Evolutionary conservation across 805 yeast species (phyloP), one percentile per base, ranked within the genome.

Genomic region (Zygoascus flipseniorum): DNA sequence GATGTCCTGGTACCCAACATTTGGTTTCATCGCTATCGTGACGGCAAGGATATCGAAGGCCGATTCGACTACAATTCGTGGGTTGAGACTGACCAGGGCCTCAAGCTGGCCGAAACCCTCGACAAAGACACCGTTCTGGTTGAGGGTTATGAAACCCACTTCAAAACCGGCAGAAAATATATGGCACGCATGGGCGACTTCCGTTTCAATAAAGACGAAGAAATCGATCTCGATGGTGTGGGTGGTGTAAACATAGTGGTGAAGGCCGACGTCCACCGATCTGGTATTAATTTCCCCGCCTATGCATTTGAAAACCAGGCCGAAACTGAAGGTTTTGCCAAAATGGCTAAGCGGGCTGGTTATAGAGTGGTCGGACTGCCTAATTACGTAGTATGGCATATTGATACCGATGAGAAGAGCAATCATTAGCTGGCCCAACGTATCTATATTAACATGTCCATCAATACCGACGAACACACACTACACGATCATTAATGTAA

Each of bases 211-310:
- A 79, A 78, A 5, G 66, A 81, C 56, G 77, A 83, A 2, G 89
- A 83, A 65, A 85, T 88, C 89, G 79, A 78, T 35, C 72, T 88
- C 53, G 96, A 88, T 68, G 96, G 96, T 69, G 93, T 88, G 56
- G 96, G 96, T 51, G 96, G 96, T 57, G 95, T 95, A 26, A 89
- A 93, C 54, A 83, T 89, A 9, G 68, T 88, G 70, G 96, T 89
- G 31, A 86, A 88, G 63, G 95, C 95, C 10, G 95, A 89, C 62
- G 96, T 88, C 51, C 96, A 88, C 68, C 77, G 96, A 70, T 93
- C 88, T 65, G 96, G 96, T 49, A 95, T 95, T 52, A 88, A 87
- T 92, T 88, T 88, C 78, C 96, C 96, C 19, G 82, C 86, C 51
- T 88, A 88, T 79, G 90, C 96, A 59, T 88, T 89, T 73, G 86